These are phyloP conservation scores for Hamigera avellanea DNA, from an alignment of 495 filamentous ascomycete genomes.

Conservation along the genomic window DNA sequence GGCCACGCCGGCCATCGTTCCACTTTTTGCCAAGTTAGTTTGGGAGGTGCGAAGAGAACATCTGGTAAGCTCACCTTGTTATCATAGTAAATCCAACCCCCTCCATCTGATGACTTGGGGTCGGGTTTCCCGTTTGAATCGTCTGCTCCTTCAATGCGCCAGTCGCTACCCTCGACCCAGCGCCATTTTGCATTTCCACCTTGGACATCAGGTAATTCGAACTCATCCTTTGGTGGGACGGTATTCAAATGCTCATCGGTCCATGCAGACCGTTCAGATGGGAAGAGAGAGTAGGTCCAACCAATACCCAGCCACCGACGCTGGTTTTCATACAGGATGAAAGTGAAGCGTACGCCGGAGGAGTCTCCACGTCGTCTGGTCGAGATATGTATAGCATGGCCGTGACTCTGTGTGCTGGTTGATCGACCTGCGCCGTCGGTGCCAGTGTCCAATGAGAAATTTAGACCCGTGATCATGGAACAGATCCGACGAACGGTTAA, in stretches of 20 bases:
- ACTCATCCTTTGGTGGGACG: constrained; percentile 65
- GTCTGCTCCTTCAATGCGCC: constrained; percentile 74
- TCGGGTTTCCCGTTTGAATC: constrained; percentile 24
- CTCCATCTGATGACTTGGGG: constrained; percentile 41
- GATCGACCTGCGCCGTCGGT: constrained; percentile 13
- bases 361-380: constrained; percentile 44
- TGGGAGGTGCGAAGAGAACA: not conserved
- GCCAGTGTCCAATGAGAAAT: constrained; percentile 39
- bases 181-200: constrained; percentile 73
- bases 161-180: constrained; percentile 76
- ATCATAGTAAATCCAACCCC: constrained; percentile 96
- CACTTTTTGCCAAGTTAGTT: constrained; percentile 63
- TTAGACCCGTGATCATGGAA: constrained; percentile 64
- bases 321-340: constrained; percentile 93
- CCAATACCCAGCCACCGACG: constrained; percentile 89
- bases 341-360: constrained; percentile 84
- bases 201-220: constrained; percentile 78
- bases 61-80: constrained; percentile 56
- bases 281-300: constrained; percentile 84
- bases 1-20: constrained; percentile 79
- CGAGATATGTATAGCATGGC: constrained; percentile 32
- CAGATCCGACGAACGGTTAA: constrained; percentile 52
- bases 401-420: constrained; percentile 26
- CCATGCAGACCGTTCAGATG: constrained; percentile 82
- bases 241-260: constrained; percentile 90